Conservation (phyloP, 495 filamentous ascomycete genomes). For the Bombardia bombarda region DNA sequence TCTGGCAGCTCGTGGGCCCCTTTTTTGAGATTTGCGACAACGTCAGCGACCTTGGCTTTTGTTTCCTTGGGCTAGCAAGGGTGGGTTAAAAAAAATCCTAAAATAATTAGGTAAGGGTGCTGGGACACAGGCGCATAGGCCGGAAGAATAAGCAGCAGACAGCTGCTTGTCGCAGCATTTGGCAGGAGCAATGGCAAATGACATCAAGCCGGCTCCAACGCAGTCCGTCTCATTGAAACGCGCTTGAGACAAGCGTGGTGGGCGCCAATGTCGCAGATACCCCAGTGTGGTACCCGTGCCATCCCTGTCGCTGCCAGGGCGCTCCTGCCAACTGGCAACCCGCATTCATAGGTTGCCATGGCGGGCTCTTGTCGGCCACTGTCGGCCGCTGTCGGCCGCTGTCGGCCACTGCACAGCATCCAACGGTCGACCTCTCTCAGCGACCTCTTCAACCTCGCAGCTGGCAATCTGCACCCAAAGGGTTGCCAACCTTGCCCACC, state of each 20-base stretch:
- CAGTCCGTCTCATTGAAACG: constrained; percentile 28
- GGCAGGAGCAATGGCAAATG: too few relatives aligned
- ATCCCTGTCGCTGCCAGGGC: background rate
- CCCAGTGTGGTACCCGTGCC: constrained; percentile 6
- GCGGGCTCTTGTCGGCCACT: background rate
- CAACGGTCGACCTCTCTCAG: too few relatives aligned
- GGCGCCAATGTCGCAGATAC: constrained; percentile 22
- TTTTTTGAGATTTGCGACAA: too few relatives aligned
- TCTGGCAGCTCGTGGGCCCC: too few relatives aligned
- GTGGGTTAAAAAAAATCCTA: too few relatives aligned
- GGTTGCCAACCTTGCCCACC: background rate
- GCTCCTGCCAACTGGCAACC: background rate
- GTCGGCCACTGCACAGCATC: background rate
- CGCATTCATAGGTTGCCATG: background rate
- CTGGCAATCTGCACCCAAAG: background rate
- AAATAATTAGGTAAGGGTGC: too few relatives aligned
- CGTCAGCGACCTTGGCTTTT: too few relatives aligned
- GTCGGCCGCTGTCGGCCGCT: background rate
- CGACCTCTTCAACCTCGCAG: too few relatives aligned
- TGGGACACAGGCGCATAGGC: too few relatives aligned
- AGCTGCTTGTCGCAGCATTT: too few relatives aligned
- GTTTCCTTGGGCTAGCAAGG: too few relatives aligned
- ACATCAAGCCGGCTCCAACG: constrained; percentile 10
- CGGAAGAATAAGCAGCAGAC: too few relatives aligned
- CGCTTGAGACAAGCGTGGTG: constrained; percentile 22